Base-by-base conservation (phyloP, 441 rosid genomes). In the Codiaeum variegatum region DNA sequence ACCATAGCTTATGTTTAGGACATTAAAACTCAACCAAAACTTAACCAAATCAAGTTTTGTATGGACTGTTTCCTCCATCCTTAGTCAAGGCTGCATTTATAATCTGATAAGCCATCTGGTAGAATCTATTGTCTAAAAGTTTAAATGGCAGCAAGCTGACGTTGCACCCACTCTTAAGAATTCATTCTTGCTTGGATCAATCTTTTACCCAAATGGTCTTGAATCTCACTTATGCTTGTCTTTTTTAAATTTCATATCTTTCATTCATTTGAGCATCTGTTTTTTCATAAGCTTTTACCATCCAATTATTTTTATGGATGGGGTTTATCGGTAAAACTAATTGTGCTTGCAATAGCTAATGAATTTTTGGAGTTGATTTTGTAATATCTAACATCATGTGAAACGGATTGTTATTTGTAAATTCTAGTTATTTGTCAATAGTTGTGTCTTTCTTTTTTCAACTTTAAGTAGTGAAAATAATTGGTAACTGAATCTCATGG, bases 401-500 rank as follows among this genome's bases (percentile, higher is more conserved):
- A 51, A 42, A 55, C 66, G 38, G 36, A 72, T 47, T 60, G 28
- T 38, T 32, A 38, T n/a, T 66, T 69, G 32, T 65, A 60, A 73
- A 69, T 77, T 51, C 62, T 66, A 51, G 52, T n/a, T 72, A 32
- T 40, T 54, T 34, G 24, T 67, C 49, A 44, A 44, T 44, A 15
- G 54, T 64, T 61, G 36, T 52, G n/a, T 21, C 29, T 61, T 8
- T 26, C 72, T 52, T 59, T 36, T 23, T 34, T 71, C 64, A 74
- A 77, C 24, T 36, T 75, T 38, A 26, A 34, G 40, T 23, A 5
- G 29, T 44, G 38, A 62, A 36, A 62, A 34, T 67, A 8, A n/a
- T 75, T 49, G 61, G 29, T 76, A 31, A 66, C 56, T 51, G 66
- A 73, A 70, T 74, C 71, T 79, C 76, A 56, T 73, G 62, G 65